Percentiles rank a stretch among this genome's conserved stretches.
Evolutionary conservation across 2,329 filamentous ascomycete species (phyloP).

Genomic region (Neonectria magnoliae): DNA sequence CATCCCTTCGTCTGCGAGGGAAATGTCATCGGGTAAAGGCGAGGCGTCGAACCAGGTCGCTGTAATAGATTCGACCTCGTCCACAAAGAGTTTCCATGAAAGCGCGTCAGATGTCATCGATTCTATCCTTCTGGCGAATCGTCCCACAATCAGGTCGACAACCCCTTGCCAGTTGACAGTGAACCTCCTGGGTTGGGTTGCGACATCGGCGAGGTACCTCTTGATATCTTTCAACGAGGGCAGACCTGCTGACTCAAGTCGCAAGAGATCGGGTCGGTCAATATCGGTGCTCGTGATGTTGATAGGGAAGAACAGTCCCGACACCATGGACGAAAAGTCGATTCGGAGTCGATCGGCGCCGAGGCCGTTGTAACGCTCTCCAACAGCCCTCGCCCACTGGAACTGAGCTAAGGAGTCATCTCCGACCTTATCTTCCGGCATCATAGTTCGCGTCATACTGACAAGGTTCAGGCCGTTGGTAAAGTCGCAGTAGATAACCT

Average conservation of each 20-base stretch:
- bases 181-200: constrained; percentile 45
- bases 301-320: constrained; percentile 60
- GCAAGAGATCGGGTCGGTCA: constrained; percentile 45
- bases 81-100: constrained; percentile 44
- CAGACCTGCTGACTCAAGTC: constrained; percentile 43
- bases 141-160: constrained; percentile 70
- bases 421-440: constrained; percentile 30
- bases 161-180: constrained; percentile 72
- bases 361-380: constrained; percentile 58
- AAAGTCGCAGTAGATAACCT: constrained; percentile 76
- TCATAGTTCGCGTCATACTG: constrained; percentile 43
- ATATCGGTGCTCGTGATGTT: constrained; percentile 57
- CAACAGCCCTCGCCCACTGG: constrained; percentile 54
- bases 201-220: constrained; percentile 56
- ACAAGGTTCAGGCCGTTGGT: constrained; percentile 52
- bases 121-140: constrained; percentile 67
- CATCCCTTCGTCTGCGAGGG: constrained; percentile 40
- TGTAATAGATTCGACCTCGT: constrained; percentile 52
- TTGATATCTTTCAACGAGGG: constrained; percentile 50
- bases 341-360: constrained; percentile 53
- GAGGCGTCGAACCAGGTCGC: constrained; percentile 56
- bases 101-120: constrained; percentile 47
- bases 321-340: constrained; percentile 63
- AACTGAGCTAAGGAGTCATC: constrained; percentile 45
- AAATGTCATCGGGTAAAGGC: constrained; percentile 36